Evolutionary conservation across 345 rosid species (phyloP), one percentile per base, ranked within the genome.

Genomic region (Arabis alpina): DNA sequence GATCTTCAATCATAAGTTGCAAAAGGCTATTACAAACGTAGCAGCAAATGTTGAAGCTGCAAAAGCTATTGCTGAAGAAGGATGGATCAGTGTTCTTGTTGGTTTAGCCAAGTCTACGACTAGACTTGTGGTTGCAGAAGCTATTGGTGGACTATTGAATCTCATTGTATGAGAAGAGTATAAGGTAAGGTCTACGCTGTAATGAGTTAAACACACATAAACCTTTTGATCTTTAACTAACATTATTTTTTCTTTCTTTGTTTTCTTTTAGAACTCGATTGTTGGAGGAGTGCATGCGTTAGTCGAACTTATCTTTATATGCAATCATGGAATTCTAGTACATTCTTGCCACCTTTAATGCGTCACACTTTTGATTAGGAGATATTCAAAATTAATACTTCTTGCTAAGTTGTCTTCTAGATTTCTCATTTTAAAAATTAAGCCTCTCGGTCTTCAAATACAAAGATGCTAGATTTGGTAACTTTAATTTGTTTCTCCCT

Each of bases 141-240:
- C 97, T 48, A 89, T 94, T 45, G 94, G 90, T 65, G 97, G 86
- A 52, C 68, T 90, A 54, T 88, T 92, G 97, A 86, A 90, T 75
- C 88, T 90, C 61, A 88, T 94, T 36, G 89, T 83, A 40, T 90
- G 87, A 75, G 94, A 86, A 74, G 90, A 88, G 61, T 88, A 90
- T 73, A 88, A 90, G 92, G 96, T 86, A 80, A 44, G 40, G 43
- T 61, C 64, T 10, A 15, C 5, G 16, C n/a, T 10, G 1, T 37
- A 36, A 52, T 59, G 41, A 52, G 32, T 28, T 41, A 10, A 34
- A 50, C 47, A 34, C 48, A 23, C 55, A 36, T 42, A 30, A 66
- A 66, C 47, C 39, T 51, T 58, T 58, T 49, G 28, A 11, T 66
- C 30, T 58, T 16, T 44, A 44, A 39, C 15, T 52, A 44, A 67